phyloP scores from a whole-genome alignment of 441 rosid species.

The Isatis lusitanica region DNA sequence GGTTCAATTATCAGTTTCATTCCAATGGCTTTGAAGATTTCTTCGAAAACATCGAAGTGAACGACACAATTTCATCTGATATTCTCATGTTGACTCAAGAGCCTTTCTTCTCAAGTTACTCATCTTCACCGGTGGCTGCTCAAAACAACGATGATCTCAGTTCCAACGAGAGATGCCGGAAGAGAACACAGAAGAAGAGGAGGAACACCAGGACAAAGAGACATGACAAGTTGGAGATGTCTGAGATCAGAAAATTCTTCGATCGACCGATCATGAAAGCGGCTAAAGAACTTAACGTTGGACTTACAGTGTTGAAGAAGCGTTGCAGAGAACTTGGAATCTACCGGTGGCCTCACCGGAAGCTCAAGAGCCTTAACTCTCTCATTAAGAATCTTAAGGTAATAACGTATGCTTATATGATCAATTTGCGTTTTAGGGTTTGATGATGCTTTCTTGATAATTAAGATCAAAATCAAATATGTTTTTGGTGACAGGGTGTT shows the following conservation, averaged over 20 bases:
- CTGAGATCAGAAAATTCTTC: conserved; percentile 52
- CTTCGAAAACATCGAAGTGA: conserved; percentile 11
- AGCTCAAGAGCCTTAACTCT: conserved; percentile 62
- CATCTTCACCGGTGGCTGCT: not conserved
- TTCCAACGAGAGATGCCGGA: conserved; percentile 5
- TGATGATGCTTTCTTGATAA: not conserved
- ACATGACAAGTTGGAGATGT: conserved; percentile 35
- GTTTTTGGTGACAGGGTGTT: conserved; percentile 39
- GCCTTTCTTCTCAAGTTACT: conserved; percentile 5
- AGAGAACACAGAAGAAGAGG: conserved; percentile 21
- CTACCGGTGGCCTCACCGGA: conserved; percentile 79
- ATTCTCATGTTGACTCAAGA: conserved; percentile 24
- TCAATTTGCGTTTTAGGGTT: not conserved
- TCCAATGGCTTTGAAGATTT: conserved; percentile 29
- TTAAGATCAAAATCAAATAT: not conserved
- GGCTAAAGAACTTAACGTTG: conserved; percentile 66
- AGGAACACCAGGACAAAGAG: conserved; percentile 30
- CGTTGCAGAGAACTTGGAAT: conserved; percentile 73
- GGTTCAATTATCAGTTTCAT: not conserved
- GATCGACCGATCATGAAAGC: conserved; percentile 60
- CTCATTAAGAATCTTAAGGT: conserved; percentile 60
- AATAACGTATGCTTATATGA: not conserved
- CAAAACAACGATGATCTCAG: not conserved
- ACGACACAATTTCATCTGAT: conserved; percentile 14
- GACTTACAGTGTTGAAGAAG: conserved; percentile 63